A percentile compares a stretch with the other conserved stretches of the same genome.
phyloP scores from a whole-genome alignment of 2,329 filamentous ascomycete genomes.

The Trichoderma arundinaceum region DNA sequence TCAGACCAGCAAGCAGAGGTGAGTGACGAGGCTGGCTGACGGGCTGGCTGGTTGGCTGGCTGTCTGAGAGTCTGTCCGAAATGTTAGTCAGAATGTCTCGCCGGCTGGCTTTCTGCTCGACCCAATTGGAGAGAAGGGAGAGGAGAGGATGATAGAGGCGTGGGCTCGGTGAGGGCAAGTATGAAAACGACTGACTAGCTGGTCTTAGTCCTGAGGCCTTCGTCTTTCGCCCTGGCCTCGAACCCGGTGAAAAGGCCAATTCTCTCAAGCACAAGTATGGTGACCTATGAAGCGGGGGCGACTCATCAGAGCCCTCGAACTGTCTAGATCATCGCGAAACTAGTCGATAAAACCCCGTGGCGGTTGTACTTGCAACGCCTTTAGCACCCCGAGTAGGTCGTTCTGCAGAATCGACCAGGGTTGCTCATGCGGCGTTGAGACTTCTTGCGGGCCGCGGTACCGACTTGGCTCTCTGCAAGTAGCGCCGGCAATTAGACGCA shows the following conservation, averaged over 20 bases:
- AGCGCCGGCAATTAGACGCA: conserved; percentile 13
- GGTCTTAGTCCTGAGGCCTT: conserved; percentile 13
- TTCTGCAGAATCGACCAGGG: conserved; percentile 29
- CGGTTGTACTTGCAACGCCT: conserved; percentile 23
- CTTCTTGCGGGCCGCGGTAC: conserved; percentile 19
- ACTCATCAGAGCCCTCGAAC: conserved; percentile 27
- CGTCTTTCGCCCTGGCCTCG: neutral
- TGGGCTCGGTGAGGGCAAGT: conserved; percentile 24
- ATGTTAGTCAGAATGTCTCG: conserved; percentile 23
- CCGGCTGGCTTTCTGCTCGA: neutral
- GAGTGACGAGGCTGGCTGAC: conserved; percentile 11
- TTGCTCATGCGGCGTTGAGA: conserved; percentile 25
- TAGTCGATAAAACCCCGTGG: conserved; percentile 27
- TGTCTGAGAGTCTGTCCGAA: neutral
- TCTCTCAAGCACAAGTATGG: neutral
- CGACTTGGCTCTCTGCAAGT: neutral
- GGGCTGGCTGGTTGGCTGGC: neutral
- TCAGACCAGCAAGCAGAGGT: conserved; percentile 4
- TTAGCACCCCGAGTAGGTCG: conserved; percentile 24
- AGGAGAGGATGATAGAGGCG: neutral
- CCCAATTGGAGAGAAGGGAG: conserved; percentile 19
- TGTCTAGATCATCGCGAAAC: conserved; percentile 31
- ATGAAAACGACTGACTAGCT: conserved; percentile 20
- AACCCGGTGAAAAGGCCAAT: conserved; percentile 14
- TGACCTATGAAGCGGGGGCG: conserved; percentile 31